Conservation (phyloP, 192 early-diverging fungal species). For the Rhizoclosmatium globosum region DNA sequence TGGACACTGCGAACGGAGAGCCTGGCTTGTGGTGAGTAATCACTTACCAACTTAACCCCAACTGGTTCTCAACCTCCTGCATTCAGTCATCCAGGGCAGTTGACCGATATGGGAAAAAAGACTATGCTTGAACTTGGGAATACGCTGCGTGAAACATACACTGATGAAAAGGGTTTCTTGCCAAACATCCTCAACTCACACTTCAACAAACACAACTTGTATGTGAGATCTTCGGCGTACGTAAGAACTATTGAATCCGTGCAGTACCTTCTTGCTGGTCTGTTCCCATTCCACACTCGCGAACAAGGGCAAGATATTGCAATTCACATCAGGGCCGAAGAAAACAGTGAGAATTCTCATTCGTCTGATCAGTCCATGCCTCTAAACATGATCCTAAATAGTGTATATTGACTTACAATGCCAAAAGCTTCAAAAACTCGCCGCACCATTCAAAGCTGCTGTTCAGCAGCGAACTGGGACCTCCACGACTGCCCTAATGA, state of each 20-base stretch:
- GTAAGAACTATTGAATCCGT: constrained; percentile 74
- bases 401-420: constrained; percentile 32
- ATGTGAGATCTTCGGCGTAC: constrained; percentile 67
- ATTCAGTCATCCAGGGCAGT: constrained; percentile 17
- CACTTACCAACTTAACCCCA: not conserved
- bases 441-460: constrained; percentile 34
- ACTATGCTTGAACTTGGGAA: constrained; percentile 6
- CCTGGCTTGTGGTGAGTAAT: not conserved
- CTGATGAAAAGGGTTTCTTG: not conserved
- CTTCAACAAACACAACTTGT: constrained; percentile 42
- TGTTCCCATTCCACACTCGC: constrained; percentile 59
- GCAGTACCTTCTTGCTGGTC: constrained; percentile 66
- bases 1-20: not conserved
- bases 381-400: too few species aligned
- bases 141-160: constrained; percentile 23
- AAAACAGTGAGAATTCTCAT: constrained; percentile 1
- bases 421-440: constrained; percentile 7
- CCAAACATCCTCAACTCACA: constrained; percentile 8
- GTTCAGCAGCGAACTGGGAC: not conserved
- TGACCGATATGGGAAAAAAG: constrained; percentile 25
- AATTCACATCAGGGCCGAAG: constrained; percentile 15
- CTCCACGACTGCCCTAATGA: constrained; percentile 22
- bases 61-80: not conserved
- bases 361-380: too few species aligned
- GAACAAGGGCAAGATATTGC: constrained; percentile 13